Evolutionary conservation across 192 early-diverging fungal genomes (phyloP).

Genomic region (Allomyces javanicus): DNA sequence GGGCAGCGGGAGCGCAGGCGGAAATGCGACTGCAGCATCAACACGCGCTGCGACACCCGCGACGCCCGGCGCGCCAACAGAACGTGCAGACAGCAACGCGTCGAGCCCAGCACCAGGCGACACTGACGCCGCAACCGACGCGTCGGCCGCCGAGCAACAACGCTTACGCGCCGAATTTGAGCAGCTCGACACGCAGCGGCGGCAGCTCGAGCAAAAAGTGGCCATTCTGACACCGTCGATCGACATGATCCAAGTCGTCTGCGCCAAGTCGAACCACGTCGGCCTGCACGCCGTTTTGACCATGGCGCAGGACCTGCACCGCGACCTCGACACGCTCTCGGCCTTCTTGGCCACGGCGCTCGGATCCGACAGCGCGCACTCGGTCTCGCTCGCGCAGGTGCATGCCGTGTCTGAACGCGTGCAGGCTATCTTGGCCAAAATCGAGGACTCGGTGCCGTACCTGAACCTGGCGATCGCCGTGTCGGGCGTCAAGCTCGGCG

Average conservation of each 20-base stretch:
- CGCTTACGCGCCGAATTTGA: not conserved
- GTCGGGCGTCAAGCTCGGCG: not conserved
- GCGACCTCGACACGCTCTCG: not conserved
- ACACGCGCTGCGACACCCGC: no score
- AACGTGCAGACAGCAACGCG: no score
- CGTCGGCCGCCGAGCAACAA: no score
- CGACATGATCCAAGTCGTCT: not conserved
- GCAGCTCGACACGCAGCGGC: not conserved
- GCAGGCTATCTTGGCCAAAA: not conserved
- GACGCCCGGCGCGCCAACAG: no score
- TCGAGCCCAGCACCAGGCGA: no score
- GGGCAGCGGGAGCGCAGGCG: no score
- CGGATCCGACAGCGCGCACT: not conserved
- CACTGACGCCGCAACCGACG: no score
- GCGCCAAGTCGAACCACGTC: not conserved
- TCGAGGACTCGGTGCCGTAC: not conserved
- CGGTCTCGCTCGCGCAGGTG: not conserved
- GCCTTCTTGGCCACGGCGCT: not conserved
- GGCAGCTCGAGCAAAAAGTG: not conserved
- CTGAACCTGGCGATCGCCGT: not conserved
- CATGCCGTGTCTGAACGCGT: not conserved
- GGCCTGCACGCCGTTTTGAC: not conserved
- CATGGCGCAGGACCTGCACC: not conserved
- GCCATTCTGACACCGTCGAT: not conserved
- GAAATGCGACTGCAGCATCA: no score